A percentile compares a stretch with the other conserved stretches of the same genome.
phyloP scores from a whole-genome alignment of 2,329 filamentous ascomycete genomes.

The Saccharata proteae region DNA sequence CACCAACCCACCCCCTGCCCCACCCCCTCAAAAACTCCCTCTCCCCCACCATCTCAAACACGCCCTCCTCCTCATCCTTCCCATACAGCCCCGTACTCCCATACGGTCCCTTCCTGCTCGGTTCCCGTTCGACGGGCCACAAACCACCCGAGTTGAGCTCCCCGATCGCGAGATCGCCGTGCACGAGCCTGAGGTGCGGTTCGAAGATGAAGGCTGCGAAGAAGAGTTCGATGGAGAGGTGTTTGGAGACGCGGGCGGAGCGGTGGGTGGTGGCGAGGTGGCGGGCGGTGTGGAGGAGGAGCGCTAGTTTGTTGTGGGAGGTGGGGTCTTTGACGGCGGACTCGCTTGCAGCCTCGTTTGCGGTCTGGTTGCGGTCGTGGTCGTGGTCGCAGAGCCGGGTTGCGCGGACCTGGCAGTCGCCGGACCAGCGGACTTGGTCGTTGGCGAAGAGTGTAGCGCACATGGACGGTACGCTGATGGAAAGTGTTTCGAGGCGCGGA shows the following conservation, averaged over 20 bases:
- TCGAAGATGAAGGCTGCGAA: slow-evolving; percentile 41
- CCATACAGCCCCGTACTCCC: slow-evolving; percentile 38
- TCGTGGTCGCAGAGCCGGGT: slow-evolving; percentile 33
- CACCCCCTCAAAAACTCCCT: slow-evolving; percentile 26
- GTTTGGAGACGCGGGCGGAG: slow-evolving; percentile 23
- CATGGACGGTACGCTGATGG: slow-evolving; percentile 36
- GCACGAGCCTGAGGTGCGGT: slow-evolving; percentile 31
- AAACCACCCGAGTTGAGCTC: slow-evolving; percentile 27
- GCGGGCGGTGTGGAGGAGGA: slow-evolving; percentile 30
- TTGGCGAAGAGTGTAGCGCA: slow-evolving; percentile 36
- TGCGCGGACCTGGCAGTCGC: slow-evolving; percentile 38
- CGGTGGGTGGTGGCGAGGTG: slow-evolving; percentile 26
- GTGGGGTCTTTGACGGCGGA: slow-evolving; percentile 12
- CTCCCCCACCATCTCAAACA: slow-evolving; percentile 27
- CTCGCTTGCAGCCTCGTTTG: slow-evolving; percentile 7
- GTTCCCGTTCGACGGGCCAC: slow-evolving; percentile 27
- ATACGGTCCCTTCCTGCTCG: slow-evolving; percentile 36
- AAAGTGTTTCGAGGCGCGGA: slow-evolving; percentile 35
- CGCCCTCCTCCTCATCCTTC: slow-evolving; percentile 31
- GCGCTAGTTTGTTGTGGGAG: slow-evolving; percentile 25
- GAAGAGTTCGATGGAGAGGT: slow-evolving; percentile 37
- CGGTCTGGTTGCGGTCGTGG: slow-evolving; percentile 22
- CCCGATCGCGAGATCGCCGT: slow-evolving; percentile 36
- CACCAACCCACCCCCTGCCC: slow-evolving; percentile 22
- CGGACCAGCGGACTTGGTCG: slow-evolving; percentile 30